Evolutionary conservation across 495 filamentous ascomycete species (phyloP).

Genomic region (Diplogelasinospora grovesii): DNA sequence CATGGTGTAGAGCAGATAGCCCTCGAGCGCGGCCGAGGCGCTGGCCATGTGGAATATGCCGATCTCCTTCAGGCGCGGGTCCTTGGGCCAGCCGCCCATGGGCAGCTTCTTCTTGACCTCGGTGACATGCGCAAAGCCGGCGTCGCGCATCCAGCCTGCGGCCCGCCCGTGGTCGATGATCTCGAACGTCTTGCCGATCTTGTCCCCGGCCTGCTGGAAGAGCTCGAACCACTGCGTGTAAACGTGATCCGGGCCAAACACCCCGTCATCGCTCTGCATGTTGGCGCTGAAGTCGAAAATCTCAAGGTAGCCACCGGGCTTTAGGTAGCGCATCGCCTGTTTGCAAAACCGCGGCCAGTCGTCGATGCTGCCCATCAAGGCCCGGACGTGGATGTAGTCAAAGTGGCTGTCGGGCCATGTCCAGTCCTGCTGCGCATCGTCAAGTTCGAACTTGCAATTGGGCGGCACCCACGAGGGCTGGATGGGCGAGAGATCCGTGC

Average conservation of each 20-base stretch:
- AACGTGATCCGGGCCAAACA: conserved; percentile 1
- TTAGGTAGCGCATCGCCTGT: not conserved
- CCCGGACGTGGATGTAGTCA: conserved; percentile 45
- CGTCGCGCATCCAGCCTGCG: not conserved
- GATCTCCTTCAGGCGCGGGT: conserved; percentile 8
- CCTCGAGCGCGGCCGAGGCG: conserved; percentile 8
- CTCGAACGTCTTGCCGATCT: conserved; percentile 1
- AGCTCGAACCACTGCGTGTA: conserved; percentile 6
- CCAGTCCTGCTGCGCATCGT: conserved; percentile 49
- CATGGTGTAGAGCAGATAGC: conserved; percentile 8
- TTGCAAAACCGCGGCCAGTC: conserved; percentile 4
- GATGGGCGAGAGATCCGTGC: conserved; percentile 15
- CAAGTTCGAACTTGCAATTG: conserved; percentile 43
- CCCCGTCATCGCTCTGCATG: not conserved
- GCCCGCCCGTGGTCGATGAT: not conserved
- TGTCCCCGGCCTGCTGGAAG: conserved; percentile 8
- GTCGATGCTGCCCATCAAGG: conserved; percentile 1
- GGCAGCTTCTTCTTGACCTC: conserved; percentile 8
- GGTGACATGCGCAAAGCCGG: conserved; percentile 2
- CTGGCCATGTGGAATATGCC: conserved; percentile 4
- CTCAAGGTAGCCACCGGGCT: conserved; percentile 9
- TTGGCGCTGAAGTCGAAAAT: conserved; percentile 8
- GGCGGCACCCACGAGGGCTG: conserved; percentile 31
- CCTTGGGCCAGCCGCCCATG: conserved; percentile 11
- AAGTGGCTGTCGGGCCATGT: conserved; percentile 34